A percentile compares a stretch with the other conserved stretches of the same genome.
These are phyloP conservation scores for Cercophora newfieldiana DNA, from an alignment of 495 filamentous ascomycete species.

Conservation along the genomic window DNA sequence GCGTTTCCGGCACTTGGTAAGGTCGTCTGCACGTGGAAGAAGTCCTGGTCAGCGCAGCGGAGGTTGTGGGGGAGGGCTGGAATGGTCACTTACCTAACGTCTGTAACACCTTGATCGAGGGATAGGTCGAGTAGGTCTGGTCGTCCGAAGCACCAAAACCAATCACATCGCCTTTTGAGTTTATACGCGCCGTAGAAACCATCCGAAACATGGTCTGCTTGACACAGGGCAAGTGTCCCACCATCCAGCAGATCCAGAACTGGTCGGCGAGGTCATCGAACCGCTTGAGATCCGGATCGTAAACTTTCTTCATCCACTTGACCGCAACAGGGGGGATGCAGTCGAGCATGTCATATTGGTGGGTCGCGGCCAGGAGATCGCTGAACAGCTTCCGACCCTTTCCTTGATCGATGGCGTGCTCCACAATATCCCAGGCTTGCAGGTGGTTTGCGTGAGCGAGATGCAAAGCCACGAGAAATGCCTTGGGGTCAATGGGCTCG, in stretches of 20 bases:
- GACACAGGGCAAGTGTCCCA: slow-evolving; percentile 13
- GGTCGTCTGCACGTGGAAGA: not conserved
- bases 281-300: not conserved
- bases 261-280: not conserved
- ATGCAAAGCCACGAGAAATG: not conserved
- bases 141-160: not conserved
- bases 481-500: not conserved
- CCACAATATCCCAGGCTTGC: too few species aligned
- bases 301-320: not conserved
- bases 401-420: not conserved
- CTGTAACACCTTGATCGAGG: not conserved
- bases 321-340: slow-evolving; percentile 9
- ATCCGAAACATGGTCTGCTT: slow-evolving; percentile 18
- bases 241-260: slow-evolving; percentile 11
- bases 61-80: not conserved
- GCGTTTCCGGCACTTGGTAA: not conserved
- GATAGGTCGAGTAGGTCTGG: not conserved
- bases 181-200: not conserved
- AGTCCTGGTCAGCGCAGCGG: not conserved
- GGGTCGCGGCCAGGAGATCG: slow-evolving; percentile 10
- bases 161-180: slow-evolving; percentile 7
- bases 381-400: not conserved
- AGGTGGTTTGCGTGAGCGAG: too few species aligned
- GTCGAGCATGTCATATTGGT: slow-evolving; percentile 10
- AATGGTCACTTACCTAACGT: not conserved